Percentiles rank a stretch among this genome's conserved stretches.
These are phyloP conservation scores for Lichtheimia corymbifera DNA, from an alignment of 371 early-diverging fungal species.

Conservation along the genomic window DNA sequence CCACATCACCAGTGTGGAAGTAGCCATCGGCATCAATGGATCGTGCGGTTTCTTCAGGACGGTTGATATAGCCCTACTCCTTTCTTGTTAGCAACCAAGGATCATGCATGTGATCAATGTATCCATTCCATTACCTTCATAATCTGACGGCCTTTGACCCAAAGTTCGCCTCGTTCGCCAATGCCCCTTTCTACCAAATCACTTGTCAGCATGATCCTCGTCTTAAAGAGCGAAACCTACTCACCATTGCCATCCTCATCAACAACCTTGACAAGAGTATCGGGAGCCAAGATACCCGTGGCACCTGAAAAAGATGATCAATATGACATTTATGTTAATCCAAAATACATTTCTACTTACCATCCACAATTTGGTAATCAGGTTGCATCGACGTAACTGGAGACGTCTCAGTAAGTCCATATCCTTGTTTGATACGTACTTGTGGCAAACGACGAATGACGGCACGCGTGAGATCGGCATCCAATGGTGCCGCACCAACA, in stretches of 20 bases:
- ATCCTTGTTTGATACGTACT: slow-evolving; percentile 43
- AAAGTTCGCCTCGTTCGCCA: slow-evolving; percentile 69
- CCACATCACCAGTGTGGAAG: slow-evolving; percentile 86
- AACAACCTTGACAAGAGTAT: slow-evolving; percentile 65
- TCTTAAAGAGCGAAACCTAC: background rate
- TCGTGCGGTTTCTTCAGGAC: slow-evolving; percentile 64
- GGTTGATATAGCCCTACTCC: slow-evolving; percentile 62
- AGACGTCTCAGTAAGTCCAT: slow-evolving; percentile 67
- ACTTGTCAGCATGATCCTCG: slow-evolving; percentile 20
- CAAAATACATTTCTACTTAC: background rate
- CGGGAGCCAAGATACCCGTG: slow-evolving; percentile 68
- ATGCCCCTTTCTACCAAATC: slow-evolving; percentile 45
- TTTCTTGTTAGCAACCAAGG: background rate
- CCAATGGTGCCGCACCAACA: slow-evolving; percentile 85
- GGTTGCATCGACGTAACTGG: slow-evolving; percentile 23
- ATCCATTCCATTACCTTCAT: slow-evolving; percentile 53
- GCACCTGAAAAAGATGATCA: slow-evolving; percentile 38
- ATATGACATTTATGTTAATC: background rate
- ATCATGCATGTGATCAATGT: background rate
- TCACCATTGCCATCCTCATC: slow-evolving; percentile 58
- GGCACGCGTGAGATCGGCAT: slow-evolving; percentile 48
- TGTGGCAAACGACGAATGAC: slow-evolving; percentile 47
- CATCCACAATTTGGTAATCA: slow-evolving; percentile 3
- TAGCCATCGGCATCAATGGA: slow-evolving; percentile 63
- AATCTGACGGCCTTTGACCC: slow-evolving; percentile 78